Evolutionary conservation across 495 filamentous ascomycete species (phyloP).

Genomic region (Lindgomyces ingoldianus): DNA sequence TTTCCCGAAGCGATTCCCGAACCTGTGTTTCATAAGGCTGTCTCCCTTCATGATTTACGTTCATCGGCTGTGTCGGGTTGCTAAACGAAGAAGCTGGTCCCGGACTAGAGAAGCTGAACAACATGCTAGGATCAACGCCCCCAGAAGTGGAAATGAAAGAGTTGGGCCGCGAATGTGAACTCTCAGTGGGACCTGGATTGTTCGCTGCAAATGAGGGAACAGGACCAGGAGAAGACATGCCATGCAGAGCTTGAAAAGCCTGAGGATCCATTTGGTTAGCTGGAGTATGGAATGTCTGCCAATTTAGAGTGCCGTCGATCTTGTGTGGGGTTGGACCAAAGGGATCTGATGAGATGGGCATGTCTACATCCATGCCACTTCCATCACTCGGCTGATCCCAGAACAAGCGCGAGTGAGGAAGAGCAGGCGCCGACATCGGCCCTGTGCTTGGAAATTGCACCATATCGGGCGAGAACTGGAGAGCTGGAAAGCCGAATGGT

Average conservation of each 20-base stretch:
- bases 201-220: slow-evolving; percentile 13
- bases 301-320: slow-evolving; percentile 16
- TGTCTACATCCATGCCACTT: slow-evolving; percentile 36
- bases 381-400: slow-evolving; percentile 64
- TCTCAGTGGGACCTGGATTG: not conserved
- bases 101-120: slow-evolving; percentile 41
- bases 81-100: slow-evolving; percentile 14
- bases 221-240: slow-evolving; percentile 26
- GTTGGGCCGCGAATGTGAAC: slow-evolving; percentile 21
- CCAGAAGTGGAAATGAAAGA: slow-evolving; percentile 35
- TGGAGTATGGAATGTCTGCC: slow-evolving; percentile 24
- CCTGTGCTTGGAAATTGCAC: slow-evolving; percentile 72
- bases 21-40: slow-evolving; percentile 41
- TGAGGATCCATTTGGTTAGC: slow-evolving; percentile 29
- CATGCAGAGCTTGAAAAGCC: slow-evolving; percentile 35
- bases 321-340: slow-evolving; percentile 40
- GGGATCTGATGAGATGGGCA: slow-evolving; percentile 37
- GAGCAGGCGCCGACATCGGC: slow-evolving; percentile 66
- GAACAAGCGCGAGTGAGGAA: slow-evolving; percentile 66
- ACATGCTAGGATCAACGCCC: slow-evolving; percentile 41
- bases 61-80: slow-evolving; percentile 9
- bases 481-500: slow-evolving; percentile 52
- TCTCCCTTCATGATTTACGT: slow-evolving; percentile 9
- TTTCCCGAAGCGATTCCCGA: slow-evolving; percentile 36
- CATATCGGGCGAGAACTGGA: slow-evolving; percentile 64